Evolutionary conservation across 2,329 filamentous ascomycete species (phyloP).

Genomic region (Trichoderma endophyticum): DNA sequence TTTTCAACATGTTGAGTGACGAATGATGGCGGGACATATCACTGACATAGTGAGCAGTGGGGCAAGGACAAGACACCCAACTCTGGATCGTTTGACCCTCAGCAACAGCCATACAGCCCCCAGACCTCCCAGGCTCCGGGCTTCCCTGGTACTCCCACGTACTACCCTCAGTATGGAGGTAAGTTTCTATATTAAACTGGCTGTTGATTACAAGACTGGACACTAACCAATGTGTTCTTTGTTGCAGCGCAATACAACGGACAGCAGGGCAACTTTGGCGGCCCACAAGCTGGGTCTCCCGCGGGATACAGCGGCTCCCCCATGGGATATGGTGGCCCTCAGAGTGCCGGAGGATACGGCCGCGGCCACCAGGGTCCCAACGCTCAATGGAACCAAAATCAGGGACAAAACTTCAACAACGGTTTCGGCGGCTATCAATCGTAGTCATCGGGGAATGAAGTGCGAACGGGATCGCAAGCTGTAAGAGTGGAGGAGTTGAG

Average conservation of each 20-base stretch:
- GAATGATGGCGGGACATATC: not conserved
- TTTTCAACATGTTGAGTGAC: not conserved
- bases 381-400: conserved; percentile 53
- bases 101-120: conserved; percentile 64
- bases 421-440: conserved; percentile 64
- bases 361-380: conserved; percentile 65
- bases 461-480: conserved; percentile 22
- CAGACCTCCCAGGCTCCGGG: conserved; percentile 70
- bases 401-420: conserved; percentile 56
- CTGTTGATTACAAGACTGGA: not conserved
- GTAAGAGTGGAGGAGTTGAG: conserved; percentile 23
- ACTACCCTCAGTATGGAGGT: conserved; percentile 93
- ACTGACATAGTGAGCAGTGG: conserved; percentile 62
- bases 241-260: conserved; percentile 54
- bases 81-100: conserved; percentile 69
- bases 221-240: conserved; percentile 22
- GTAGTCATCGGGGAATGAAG: conserved; percentile 30
- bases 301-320: conserved; percentile 63
- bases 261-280: conserved; percentile 66
- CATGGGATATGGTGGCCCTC: conserved; percentile 68
- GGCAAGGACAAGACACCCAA: conserved; percentile 96
- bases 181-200: conserved; percentile 34
- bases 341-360: conserved; percentile 80
- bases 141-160: conserved; percentile 77
- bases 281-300: conserved; percentile 59